These are phyloP conservation scores for Serendipita vermifera DNA, from an alignment of 768 basidiomycete species.

Conservation along the genomic window DNA sequence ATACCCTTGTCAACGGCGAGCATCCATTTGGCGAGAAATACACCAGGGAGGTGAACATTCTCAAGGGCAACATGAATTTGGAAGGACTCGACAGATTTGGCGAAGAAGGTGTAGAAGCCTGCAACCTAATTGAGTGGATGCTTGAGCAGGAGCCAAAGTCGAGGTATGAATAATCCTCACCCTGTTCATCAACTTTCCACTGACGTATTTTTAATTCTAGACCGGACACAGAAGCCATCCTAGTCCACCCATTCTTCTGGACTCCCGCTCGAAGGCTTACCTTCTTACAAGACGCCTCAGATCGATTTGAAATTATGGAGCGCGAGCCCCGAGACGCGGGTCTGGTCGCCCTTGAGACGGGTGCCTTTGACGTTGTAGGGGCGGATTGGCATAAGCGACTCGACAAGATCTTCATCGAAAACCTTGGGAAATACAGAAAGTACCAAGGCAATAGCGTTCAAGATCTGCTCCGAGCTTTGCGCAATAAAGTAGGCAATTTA, in stretches of 20 bases:
- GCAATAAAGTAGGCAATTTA: conserved; percentile 67
- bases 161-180: conserved; percentile 41
- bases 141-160: conserved; percentile 58
- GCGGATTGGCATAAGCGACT: conserved; percentile 80
- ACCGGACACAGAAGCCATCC: conserved; percentile 76
- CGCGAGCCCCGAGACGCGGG: conserved; percentile 75
- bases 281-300: conserved; percentile 96
- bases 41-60: conserved; percentile 87
- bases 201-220: conserved; percentile 28
- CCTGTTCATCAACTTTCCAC: neutral
- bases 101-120: conserved; percentile 88
- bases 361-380: conserved; percentile 61
- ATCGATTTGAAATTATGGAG: conserved; percentile 96
- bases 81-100: conserved; percentile 66
- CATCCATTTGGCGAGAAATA: conserved; percentile 93
- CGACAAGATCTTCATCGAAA: conserved; percentile 85
- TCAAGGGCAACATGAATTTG: conserved; percentile 64
- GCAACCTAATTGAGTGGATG: conserved; percentile 67
- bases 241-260: conserved; percentile 97
- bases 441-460: conserved; percentile 87
- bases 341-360: conserved; percentile 60
- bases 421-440: conserved; percentile 92
- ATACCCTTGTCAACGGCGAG: conserved; percentile 73
- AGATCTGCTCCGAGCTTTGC: conserved; percentile 79
- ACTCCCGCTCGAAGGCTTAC: conserved; percentile 67